Base-by-base conservation (phyloP, 257 asterid species). In the Przewalskia tangutica region DNA sequence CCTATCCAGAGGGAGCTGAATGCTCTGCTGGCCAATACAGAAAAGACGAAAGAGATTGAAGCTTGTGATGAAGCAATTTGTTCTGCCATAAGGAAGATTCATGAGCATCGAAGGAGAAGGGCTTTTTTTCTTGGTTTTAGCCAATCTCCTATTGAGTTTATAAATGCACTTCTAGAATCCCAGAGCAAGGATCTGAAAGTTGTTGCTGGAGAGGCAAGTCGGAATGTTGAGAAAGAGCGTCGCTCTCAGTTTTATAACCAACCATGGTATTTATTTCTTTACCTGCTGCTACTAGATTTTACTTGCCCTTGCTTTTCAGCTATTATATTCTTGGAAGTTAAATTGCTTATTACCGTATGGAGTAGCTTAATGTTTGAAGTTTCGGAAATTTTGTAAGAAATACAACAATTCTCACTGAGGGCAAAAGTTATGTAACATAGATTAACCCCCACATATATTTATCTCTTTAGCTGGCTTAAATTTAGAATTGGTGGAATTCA, bases 91-190 rank as follows among this genome's bases (percentile, higher is more conserved):
- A 91, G 97, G 87, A 96, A 96, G 91, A 94, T 96, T 70, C 98
- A 93, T 6, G 98, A 96, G 89, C 99, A 96, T 85, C 87, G 97
- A 14, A 87, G 91, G 83, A 91, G 98, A 83, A 88, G 99, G 85
- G 98, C 98, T 0, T 96, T 96, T 87, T 94, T 96, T 87, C 99
- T 96, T 80, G 99, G 98, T 68, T 94, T 96, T 83, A 94, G 99
- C 82, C 98, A 96, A 87, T 96, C 99, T 13, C 99, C 99, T 7
- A 89, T 95, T 1, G 99, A 96, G 87, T 96, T 96, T 89, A 90
- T 93, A 59, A 91, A 96, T 90, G 90, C 94, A 6, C 87, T 96
- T 32, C 81, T 96, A 53, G 98, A 95, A 91, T 96, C 99, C 84
- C 98, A 96, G 79, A 90, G 86, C 84, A 96, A 89, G 89, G 99